Percentiles rank a stretch among this genome's conserved stretches.
Evolutionary conservation across 306 rosid species (phyloP).

Genomic region (Sicyos edulis): DNA sequence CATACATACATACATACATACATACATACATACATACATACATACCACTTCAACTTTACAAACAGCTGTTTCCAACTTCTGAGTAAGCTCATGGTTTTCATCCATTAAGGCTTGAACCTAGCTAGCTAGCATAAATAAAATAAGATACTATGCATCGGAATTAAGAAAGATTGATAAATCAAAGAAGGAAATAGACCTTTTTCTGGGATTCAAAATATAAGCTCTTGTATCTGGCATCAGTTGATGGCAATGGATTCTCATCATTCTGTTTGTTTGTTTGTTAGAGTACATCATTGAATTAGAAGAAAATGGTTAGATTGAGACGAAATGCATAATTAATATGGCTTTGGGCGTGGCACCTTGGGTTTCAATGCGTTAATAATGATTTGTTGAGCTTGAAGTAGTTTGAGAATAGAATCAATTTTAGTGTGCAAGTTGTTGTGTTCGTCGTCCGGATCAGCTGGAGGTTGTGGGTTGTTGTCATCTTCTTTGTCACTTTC

Average conservation of each 20-base stretch:
- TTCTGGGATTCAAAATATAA: conserved; percentile 51
- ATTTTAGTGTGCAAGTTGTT: too few species aligned
- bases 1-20: conserved; percentile 46
- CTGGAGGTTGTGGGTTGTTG: too few species aligned
- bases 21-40: conserved; percentile 16
- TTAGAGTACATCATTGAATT: too few species aligned
- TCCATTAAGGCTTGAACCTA: conserved; percentile 46
- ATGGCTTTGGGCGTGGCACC: conserved; percentile 26
- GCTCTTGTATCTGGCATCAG: conserved; percentile 27
- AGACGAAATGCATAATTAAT: too few species aligned
- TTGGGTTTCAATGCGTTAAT: conserved; percentile 31
- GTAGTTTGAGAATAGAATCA: too few species aligned
- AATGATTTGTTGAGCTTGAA: conserved; percentile 29
- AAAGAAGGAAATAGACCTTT: conserved; percentile 36
- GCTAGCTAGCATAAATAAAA: conserved; percentile 6
- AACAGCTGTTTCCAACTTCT: conserved; percentile 44
- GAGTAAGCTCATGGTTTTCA: conserved; percentile 40
- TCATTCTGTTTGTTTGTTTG: conserved; percentile 25
- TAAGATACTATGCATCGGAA: background rate
- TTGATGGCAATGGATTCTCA: conserved; percentile 21
- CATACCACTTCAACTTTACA: conserved; percentile 68
- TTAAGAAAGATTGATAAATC: background rate
- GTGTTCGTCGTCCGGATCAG: too few species aligned
- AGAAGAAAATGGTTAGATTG: too few species aligned
- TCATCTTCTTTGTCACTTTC: too few species aligned